A percentile compares a stretch with the other conserved stretches of the same genome.
Conservation (phyloP, 805 yeast genomes). For the Candida montana region DNA sequence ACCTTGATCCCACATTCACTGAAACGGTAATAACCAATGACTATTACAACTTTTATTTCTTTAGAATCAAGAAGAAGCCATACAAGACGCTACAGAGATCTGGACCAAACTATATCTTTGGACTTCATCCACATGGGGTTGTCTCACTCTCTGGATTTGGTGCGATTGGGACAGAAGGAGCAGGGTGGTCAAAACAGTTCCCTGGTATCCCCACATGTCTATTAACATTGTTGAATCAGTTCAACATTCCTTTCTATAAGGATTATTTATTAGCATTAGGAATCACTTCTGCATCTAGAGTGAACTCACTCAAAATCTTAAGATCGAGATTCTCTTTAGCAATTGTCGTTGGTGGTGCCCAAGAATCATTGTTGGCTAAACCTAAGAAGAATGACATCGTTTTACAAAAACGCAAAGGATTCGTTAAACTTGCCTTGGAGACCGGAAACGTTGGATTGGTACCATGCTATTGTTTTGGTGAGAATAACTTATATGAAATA, state of each 20-base stretch:
- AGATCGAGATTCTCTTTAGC: slow-evolving; percentile 68
- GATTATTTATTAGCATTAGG: slow-evolving; percentile 83
- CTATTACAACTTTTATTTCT: slow-evolving; percentile 11
- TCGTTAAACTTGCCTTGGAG: slow-evolving; percentile 79
- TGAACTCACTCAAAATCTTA: slow-evolving; percentile 62
- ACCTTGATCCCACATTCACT: slow-evolving; percentile 69
- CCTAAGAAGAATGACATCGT: slow-evolving; percentile 63
- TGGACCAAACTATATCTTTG: slow-evolving; percentile 81
- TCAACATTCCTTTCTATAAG: slow-evolving; percentile 76
- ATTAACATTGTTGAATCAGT: slow-evolving; percentile 78
- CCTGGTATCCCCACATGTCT: slow-evolving; percentile 83
- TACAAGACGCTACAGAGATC: slow-evolving; percentile 32
- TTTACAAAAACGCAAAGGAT: slow-evolving; percentile 76
- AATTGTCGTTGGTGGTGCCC: slow-evolving; percentile 94
- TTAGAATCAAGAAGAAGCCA: slow-evolving; percentile 21
- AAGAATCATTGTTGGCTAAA: slow-evolving; percentile 69
- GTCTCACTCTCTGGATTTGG: slow-evolving; percentile 90
- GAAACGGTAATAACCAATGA: slow-evolving; percentile 24
- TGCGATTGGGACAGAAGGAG: slow-evolving; percentile 76
- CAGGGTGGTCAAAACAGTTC: slow-evolving; percentile 57
- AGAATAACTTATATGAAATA: slow-evolving; percentile 58
- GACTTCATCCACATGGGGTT: slow-evolving; percentile 96
- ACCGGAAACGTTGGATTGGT: slow-evolving; percentile 75
- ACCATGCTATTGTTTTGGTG: slow-evolving; percentile 91
- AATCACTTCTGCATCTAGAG: slow-evolving; percentile 74